These are phyloP conservation scores for Collybia sordida DNA, from an alignment of 768 basidiomycete genomes.

Conservation along the genomic window DNA sequence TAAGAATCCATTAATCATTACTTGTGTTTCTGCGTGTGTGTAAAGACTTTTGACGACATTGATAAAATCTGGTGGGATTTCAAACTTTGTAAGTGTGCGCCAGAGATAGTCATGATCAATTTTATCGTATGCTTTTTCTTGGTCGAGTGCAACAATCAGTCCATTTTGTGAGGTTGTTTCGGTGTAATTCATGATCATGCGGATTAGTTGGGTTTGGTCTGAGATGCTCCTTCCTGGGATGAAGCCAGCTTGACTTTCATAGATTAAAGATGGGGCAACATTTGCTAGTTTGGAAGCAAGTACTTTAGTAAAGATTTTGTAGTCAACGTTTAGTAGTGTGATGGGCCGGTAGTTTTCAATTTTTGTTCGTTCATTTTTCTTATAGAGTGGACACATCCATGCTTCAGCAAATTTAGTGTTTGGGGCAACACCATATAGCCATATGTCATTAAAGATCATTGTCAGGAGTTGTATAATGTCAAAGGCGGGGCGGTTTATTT, in stretches of 20 bases:
- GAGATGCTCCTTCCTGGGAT: too few species aligned
- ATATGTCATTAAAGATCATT: constrained; percentile 25
- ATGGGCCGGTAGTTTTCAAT: constrained; percentile 38
- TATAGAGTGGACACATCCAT: constrained; percentile 40
- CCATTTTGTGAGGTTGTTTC: too few species aligned
- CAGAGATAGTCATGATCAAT: too few species aligned
- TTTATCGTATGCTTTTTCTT: too few species aligned
- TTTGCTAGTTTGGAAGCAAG: constrained; percentile 21
- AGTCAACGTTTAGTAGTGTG: constrained; percentile 34
- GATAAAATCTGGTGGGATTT: background rate
- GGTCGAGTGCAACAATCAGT: too few species aligned
- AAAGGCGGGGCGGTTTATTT: constrained; percentile 8
- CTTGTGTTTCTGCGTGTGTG: background rate
- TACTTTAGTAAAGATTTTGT: constrained; percentile 29
- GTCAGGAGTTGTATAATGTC: constrained; percentile 11
- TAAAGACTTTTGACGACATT: background rate
- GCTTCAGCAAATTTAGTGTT: constrained; percentile 24
- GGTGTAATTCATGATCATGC: constrained; percentile 37
- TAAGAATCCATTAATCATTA: constrained; percentile 8
- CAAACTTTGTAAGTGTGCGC: constrained; percentile 14
- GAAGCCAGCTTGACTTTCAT: too few species aligned
- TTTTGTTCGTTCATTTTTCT: constrained; percentile 30
- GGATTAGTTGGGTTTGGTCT: constrained; percentile 19
- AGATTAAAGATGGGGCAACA: constrained; percentile 24
- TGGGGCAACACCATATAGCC: constrained; percentile 13